Conservation (phyloP, 2,329 filamentous ascomycete genomes). For the Microsporum ferrugineum region DNA sequence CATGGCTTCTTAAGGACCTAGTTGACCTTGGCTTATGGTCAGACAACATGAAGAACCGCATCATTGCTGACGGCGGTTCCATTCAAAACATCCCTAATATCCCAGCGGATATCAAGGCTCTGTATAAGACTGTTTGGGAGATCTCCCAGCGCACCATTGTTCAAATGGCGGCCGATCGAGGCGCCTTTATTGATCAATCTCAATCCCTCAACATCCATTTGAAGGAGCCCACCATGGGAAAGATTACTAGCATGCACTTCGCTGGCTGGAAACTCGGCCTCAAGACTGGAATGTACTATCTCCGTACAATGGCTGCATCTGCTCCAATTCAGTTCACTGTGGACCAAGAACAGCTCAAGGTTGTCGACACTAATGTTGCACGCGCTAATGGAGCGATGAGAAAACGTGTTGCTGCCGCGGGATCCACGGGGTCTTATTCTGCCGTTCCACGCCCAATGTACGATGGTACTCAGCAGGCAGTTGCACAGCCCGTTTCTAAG, state of each 20-base stretch:
- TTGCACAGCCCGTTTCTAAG: slow-evolving; percentile 54
- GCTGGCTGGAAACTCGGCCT: slow-evolving; percentile 97
- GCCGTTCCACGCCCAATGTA: slow-evolving; percentile 59
- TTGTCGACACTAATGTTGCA: slow-evolving; percentile 68
- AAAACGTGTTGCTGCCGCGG: slow-evolving; percentile 55
- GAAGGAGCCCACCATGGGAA: slow-evolving; percentile 98
- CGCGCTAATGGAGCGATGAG: slow-evolving; percentile 49
- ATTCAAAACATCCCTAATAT: slow-evolving; percentile 97
- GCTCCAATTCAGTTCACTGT: slow-evolving; percentile 98
- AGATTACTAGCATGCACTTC: slow-evolving; percentile 99
- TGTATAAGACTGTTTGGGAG: slow-evolving; percentile 99
- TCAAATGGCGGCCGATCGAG: slow-evolving; percentile 96
- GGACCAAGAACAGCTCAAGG: slow-evolving; percentile 86
- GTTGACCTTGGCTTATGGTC: slow-evolving; percentile 98
- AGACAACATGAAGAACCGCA: slow-evolving; percentile 99
- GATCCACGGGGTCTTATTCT: slow-evolving; percentile 45
- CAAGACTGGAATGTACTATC: slow-evolving; percentile 99
- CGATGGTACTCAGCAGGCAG: slow-evolving; percentile 24
- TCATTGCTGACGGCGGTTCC: slow-evolving; percentile 92
- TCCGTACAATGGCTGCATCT: slow-evolving; percentile 91
- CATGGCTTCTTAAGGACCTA: slow-evolving; percentile 94
- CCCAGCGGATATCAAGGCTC: slow-evolving; percentile 82
- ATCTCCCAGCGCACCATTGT: slow-evolving; percentile 92
- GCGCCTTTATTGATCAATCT: slow-evolving; percentile 97
- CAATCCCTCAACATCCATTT: slow-evolving; percentile 99